Base-by-base conservation (phyloP, 305 asterid genomes). In the Fraxinus platypoda region DNA sequence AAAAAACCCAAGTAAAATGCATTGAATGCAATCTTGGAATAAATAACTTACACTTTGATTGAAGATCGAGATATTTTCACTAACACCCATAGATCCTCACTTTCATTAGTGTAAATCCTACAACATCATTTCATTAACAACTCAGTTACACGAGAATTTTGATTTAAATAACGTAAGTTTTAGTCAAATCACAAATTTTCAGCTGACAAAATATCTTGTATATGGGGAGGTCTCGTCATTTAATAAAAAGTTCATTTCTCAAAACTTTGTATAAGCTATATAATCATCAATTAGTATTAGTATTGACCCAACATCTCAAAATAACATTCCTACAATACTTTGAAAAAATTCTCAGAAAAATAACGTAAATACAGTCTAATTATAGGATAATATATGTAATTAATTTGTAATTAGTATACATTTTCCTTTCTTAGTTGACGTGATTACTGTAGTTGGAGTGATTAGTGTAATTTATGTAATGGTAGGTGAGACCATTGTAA, bases 21-120 rank as follows among this genome's bases (percentile, higher is more conserved):
- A 54, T n/a, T 54, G 37, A 34, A 3, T 0, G 17, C 17, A n/a
- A 19, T 57, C 25, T 57, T 8, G 70, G 11, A n/a, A 59, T 19
- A 34, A 75, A 13, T 31, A 79, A 78, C 97, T 94, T 86, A 95
- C 99, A 89, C 94, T 92, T 95, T 95, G 77, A 86, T 85, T 2
- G 99, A 98, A 0, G 99, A 98, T 38, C 97, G 93, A 80, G 99
- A 94, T 85, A 95, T 90, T 46, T 90, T 80, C 82, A 91, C 97
- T 81, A 93, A 87, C 79, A 89, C 80, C 83, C 94, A 97, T 87
- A 95, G 82, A 90, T 94, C 97, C 74, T 94, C 96, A 2, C 85
- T 74, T 38, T 85, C 86, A 41, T 91, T 85, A 0, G 97, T 94
- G 33, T 41, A 11, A 11, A 41, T 9, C 2, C 52, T 35, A 7